phyloP scores from a whole-genome alignment of 2,329 filamentous ascomycete genomes.

The Penicillium sp. region DNA sequence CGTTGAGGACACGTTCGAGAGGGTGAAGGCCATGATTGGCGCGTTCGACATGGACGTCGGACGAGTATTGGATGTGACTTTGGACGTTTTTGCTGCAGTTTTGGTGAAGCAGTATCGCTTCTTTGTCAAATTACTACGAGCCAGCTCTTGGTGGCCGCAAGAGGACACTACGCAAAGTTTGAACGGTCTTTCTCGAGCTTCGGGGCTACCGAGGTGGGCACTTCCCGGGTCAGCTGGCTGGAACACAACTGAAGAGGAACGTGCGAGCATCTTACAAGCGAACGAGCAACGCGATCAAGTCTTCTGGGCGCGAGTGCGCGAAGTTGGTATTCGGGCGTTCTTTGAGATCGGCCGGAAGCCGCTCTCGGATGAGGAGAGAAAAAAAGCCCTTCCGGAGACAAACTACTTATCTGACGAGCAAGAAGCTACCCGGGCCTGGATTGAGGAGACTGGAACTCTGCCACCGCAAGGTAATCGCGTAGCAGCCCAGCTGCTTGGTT shows the following conservation, averaged over 20 bases:
- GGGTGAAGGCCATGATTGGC: slow-evolving; percentile 88
- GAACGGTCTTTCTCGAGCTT: slow-evolving; percentile 34
- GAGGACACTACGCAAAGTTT: slow-evolving; percentile 47
- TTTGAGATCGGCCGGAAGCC: slow-evolving; percentile 78
- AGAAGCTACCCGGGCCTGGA: slow-evolving; percentile 64
- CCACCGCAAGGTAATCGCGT: slow-evolving; percentile 83
- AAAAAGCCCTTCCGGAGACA: slow-evolving; percentile 41
- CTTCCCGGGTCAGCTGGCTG: slow-evolving; percentile 62
- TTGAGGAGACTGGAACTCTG: slow-evolving; percentile 70
- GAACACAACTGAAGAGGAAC: slow-evolving; percentile 63
- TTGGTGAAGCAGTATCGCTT: slow-evolving; percentile 90
- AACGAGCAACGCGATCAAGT: slow-evolving; percentile 61
- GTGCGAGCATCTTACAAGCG: slow-evolving; percentile 49
- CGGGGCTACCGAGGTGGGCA: slow-evolving; percentile 79
- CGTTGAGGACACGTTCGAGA: slow-evolving; percentile 80
- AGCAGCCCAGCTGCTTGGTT: slow-evolving; percentile 89
- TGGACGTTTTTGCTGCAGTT: slow-evolving; percentile 91
- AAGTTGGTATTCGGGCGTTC: slow-evolving; percentile 73
- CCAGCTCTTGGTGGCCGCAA: slow-evolving; percentile 94
- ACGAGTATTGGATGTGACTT: slow-evolving; percentile 83
- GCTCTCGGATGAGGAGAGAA: slow-evolving; percentile 54
- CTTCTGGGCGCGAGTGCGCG: slow-evolving; percentile 77
- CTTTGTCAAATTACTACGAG: slow-evolving; percentile 85
- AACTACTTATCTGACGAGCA: slow-evolving; percentile 42
- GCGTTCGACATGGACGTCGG: slow-evolving; percentile 97